Conservation (phyloP, 2,329 filamentous ascomycete genomes). For the Apiospora phragmitis region DNA sequence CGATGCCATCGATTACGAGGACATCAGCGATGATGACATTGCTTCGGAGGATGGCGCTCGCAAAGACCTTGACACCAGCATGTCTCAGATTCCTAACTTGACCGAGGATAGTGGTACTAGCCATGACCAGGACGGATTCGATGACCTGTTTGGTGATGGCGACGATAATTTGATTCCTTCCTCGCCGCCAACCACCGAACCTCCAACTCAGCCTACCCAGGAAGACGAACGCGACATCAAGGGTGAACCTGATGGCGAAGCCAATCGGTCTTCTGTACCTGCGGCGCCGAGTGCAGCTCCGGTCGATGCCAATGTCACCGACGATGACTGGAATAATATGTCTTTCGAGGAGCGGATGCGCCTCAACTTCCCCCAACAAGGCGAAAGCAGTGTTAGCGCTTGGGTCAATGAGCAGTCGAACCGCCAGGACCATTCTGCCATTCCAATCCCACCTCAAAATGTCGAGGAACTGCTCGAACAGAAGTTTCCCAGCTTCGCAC, state of each 20-base stretch:
- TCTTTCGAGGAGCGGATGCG: constrained; percentile 37
- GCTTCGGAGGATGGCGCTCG: constrained; percentile 68
- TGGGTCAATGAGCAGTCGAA: constrained; percentile 33
- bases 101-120: constrained; percentile 62
- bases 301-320: constrained; percentile 26
- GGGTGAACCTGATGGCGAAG: background rate
- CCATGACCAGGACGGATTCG: constrained; percentile 64
- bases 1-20: constrained; percentile 86
- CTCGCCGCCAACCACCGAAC: constrained; percentile 39
- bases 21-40: constrained; percentile 89
- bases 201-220: constrained; percentile 22
- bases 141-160: constrained; percentile 70
- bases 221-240: background rate
- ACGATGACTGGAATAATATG: constrained; percentile 36
- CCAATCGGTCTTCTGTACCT: background rate
- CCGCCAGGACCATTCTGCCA: constrained; percentile 59
- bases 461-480: constrained; percentile 75
- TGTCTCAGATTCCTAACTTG: constrained; percentile 51
- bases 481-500: constrained; percentile 79
- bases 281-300: constrained; percentile 12
- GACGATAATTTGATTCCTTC: constrained; percentile 42
- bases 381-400: constrained; percentile 39
- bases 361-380: constrained; percentile 44
- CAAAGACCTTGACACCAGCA: constrained; percentile 31
- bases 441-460: constrained; percentile 71